Percentiles rank a stretch among this genome's conserved stretches.
phyloP scores from a whole-genome alignment of 768 basidiomycete species.

The Amanita rubescens region DNA sequence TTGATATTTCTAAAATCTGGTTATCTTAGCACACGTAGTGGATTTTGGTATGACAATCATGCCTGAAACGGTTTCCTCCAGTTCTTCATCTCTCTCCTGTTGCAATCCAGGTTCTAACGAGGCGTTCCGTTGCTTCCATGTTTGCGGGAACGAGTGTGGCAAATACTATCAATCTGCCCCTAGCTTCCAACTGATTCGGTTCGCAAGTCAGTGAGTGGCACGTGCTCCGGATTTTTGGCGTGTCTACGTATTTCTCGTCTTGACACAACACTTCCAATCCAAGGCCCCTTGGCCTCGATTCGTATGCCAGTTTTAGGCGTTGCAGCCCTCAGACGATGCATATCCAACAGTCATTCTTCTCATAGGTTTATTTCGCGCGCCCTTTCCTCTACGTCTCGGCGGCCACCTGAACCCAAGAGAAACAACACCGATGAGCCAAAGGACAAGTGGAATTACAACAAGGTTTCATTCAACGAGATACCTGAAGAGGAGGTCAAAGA shows the following conservation, averaged over 20 bases:
- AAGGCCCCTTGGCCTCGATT: constrained; percentile 8
- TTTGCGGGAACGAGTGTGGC: background rate
- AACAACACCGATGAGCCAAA: constrained; percentile 21
- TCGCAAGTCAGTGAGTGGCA: no score
- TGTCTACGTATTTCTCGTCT: background rate
- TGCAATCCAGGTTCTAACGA: constrained; percentile 68
- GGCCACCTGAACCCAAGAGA: constrained; percentile 10
- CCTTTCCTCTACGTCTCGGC: constrained; percentile 17
- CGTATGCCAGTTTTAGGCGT: constrained; percentile 30
- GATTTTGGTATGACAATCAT: constrained; percentile 19
- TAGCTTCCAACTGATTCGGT: background rate
- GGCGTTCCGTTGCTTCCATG: constrained; percentile 37
- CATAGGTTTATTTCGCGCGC: constrained; percentile 9
- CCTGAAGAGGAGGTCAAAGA: constrained; percentile 33
- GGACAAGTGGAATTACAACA: constrained; percentile 80
- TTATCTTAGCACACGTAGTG: constrained; percentile 7
- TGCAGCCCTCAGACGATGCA: constrained; percentile 23
- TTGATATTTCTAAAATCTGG: constrained; percentile 34
- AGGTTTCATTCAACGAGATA: constrained; percentile 48
- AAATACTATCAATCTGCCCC: no score
- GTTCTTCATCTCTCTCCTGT: constrained; percentile 52
- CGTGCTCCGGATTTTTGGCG: no score
- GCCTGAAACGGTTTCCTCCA: constrained; percentile 55
- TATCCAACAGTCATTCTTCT: constrained; percentile 5
- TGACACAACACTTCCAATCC: background rate